Evolutionary conservation across 2,329 filamentous ascomycete genomes (phyloP), one percentile per base, ranked within the genome.

Genomic region (Geoglossum cookeanum): DNA sequence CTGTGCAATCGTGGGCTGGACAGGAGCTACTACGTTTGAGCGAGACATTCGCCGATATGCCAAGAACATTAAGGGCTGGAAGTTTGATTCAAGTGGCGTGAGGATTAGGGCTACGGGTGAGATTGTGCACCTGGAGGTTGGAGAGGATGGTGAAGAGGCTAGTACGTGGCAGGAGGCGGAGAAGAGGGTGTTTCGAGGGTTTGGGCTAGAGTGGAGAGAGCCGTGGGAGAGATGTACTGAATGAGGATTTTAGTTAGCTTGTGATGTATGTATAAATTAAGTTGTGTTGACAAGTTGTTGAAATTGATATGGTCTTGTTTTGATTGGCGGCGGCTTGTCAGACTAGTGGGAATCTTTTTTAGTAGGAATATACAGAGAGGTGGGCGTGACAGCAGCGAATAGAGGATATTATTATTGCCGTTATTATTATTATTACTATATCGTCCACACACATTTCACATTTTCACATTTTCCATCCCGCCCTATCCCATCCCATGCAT

Each of bases 71-170:
- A 82, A 79, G 63, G 74, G 74, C 0, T 83, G 87, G 75, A 94
- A 92, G 68, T 97, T 97, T 66, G 90, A 96, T 66, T 92, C 85
- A 61, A 94, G 87, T 64, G 92, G 92, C 0, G 79, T 95, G 9
- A 77, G 89, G 49, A 81, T 80, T 64, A 75, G 83, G 7, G 68
- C 65, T 7, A 79, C 81, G 57, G 87, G 86, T 1, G 69, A 71
- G 2, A 82, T 83, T 73, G 78, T 91, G n/a, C 82, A 92, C 67
- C 64, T 92, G 11, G 77, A 84, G 72, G 65, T 32, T 6, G 76
- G 65, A 57, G 65, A 65, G 0, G 64, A 66, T 27, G 69, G 64
- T 48, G 62, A 62, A 54, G 59, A 58, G 60, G 59, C 55, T 44
- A 58, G 61, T 17, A 63, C 69, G 17, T 71, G 69, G 0, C 66